Base-by-base conservation (phyloP, 257 asterid species). In the Solanum chiquidenum region DNA sequence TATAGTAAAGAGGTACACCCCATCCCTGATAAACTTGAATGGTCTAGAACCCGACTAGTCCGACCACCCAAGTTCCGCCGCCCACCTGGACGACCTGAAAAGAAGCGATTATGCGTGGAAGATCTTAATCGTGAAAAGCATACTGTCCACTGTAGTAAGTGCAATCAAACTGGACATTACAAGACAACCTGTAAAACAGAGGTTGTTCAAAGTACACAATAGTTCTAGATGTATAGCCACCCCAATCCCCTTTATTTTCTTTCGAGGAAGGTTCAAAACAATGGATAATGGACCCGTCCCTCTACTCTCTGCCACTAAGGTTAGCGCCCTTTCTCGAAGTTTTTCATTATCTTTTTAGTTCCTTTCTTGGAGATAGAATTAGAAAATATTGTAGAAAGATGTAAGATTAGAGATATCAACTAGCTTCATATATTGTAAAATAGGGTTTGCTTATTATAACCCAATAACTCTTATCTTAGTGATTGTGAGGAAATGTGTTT, bases 21-120 rank as follows among this genome's bases (percentile, higher is more conserved):
- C 18, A 55, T 91, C 86, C 95, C 95, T 46, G 87, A 89, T 58
- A 94, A 94, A 88, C 89, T 92, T 38, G 95, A 91, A 82, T 92
- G 95, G 97, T 90, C 87, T 71, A 94, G 91, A 86, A 88, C 87
- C 29, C 76, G 83, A 75, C n/a, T 87, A 11, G 95, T 95, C 38
- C 89, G 94, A 87, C 98, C 98, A 44, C 98, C 98, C 7, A 95
- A 92, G 92, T 89, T 93, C 84, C 92, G 94, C 7, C 92, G 98
- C 6, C 94, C 95, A 1, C 98, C 96, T 2, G 98, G 98, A 75
- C 94, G 96, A 9, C 98, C 97, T 0, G 97, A 94, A 90, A 95
- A 92, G 64, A 95, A 94, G 88, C 90, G 97, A 27, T 87, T 93
- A 89, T 94, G 98, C 3, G 87, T 93, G 2, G 97, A 95, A 84